Evolutionary conservation across 768 basidiomycete species (phyloP).

Genomic region (Tubosaeta sp.): DNA sequence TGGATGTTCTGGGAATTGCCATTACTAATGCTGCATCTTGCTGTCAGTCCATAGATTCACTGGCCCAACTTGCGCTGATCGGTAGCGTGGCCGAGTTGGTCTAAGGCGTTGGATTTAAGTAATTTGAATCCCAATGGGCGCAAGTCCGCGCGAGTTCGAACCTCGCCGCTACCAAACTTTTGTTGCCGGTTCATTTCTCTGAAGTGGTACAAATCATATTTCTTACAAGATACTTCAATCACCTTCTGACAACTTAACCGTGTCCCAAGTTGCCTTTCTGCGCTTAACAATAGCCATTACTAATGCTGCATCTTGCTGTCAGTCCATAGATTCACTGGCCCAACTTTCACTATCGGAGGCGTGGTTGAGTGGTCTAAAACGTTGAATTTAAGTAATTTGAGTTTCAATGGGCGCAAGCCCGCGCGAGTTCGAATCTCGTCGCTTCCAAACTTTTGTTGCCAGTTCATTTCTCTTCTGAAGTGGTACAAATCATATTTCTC

Average conservation of each 20-base stretch:
- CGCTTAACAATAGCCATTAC: too few relatives aligned
- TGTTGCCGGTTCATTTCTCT: conserved; percentile 7
- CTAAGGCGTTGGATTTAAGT: conserved; percentile 92
- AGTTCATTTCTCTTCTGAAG: not conserved
- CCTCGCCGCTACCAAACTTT: conserved; percentile 71
- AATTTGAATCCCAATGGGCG: conserved; percentile 77
- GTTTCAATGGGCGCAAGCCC: conserved; percentile 80
- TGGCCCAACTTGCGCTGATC: conserved; percentile 11
- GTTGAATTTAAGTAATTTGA: conserved; percentile 81
- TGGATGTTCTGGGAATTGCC: too few relatives aligned
- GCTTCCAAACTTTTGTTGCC: conserved; percentile 48
- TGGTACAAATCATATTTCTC: not conserved
- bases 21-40: too few relatives aligned
- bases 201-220: not conserved
- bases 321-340: not conserved
- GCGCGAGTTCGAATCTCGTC: conserved; percentile 93
- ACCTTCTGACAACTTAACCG: too few relatives aligned
- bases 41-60: not conserved
- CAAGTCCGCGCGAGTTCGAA: conserved; percentile 86
- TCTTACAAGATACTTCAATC: not conserved
- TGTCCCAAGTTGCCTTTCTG: too few relatives aligned
- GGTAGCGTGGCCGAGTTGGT: conserved; percentile 84
- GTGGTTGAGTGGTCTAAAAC: conserved; percentile 90
- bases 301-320: too few relatives aligned
- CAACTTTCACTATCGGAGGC: conserved; percentile 38